Base-by-base conservation (phyloP, 495 filamentous ascomycete genomes). In the Aspergillus baeticus region DNA sequence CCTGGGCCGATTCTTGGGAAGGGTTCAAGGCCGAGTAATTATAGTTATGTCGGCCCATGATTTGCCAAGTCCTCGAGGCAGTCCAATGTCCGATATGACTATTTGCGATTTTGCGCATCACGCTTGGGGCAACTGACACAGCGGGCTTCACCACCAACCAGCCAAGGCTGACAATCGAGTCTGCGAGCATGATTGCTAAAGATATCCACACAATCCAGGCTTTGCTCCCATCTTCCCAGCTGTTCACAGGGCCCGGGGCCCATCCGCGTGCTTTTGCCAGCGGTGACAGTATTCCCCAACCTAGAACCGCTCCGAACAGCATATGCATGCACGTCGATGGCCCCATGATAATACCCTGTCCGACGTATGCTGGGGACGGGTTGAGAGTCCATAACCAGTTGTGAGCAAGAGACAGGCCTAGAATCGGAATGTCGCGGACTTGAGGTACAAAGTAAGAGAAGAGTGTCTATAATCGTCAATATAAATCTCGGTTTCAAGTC, bases 191-290 rank as follows among this genome's bases (percentile, higher is more conserved):
- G 58, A 99, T 95, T 1, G 94, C 91, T 29, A 99, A 71, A 54
- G 89, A 93, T 1, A 93, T 75, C 94, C 94, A 99, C 0, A 98
- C 89, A 55, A 99, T 96, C 94, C 94, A 99, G 18, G 93, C 94
- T 76, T 97, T 96, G 66, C 88, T 94, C 6, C 94, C 94, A 31
- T 76, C 82, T 53, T 87, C 86, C 95, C 95, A 99, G 65, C 94
- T 89, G 22, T 84, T 72, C 1, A 97, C 91, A 1, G 83, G 77
- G 0, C 91, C 94, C 1, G 91, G 89, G 14, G 94, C 95, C 94
- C 94, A 99, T 10, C 88, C 91, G 60, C 82, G 83, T 57, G 71
- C 70, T 66, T 95, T 95, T 0, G 93, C 94, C 23, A 98, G 69
- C 14, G 94, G 94, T 3, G 91, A 96, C 4, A 99, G 76, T 7